Evolutionary conservation across 179 eudicot species (phyloP).

Genomic region (Amaranthus tricolor): DNA sequence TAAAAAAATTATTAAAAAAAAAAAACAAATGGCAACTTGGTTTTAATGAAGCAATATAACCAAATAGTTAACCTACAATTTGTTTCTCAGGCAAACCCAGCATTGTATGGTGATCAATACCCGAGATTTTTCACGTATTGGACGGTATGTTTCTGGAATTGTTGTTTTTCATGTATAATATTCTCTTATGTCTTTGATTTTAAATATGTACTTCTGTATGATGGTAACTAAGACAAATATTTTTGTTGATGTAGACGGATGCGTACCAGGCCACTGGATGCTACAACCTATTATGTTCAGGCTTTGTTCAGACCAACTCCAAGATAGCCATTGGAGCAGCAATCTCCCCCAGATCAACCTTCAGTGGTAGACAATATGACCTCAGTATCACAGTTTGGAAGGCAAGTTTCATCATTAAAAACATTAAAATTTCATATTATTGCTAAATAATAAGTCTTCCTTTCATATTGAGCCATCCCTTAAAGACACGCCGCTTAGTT

Average conservation of each 20-base stretch:
- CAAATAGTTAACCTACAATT: constrained; percentile 5
- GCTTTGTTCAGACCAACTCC: constrained; percentile 82
- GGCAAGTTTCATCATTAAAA: constrained; percentile 37
- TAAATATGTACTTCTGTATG: neutral
- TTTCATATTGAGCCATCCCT: neutral
- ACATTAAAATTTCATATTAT: neutral
- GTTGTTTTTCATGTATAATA: neutral
- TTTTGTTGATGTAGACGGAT: constrained; percentile 48
- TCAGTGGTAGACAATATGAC: constrained; percentile 62
- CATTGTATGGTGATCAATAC: constrained; percentile 72
- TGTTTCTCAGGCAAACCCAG: constrained; percentile 76
- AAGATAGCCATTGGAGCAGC: constrained; percentile 91
- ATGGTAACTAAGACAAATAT: neutral
- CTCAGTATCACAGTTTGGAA: constrained; percentile 86
- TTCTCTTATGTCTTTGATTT: neutral
- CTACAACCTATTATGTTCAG: constrained; percentile 91
- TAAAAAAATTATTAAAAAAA: neutral
- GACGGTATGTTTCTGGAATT: constrained; percentile 56
- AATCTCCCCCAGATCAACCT: constrained; percentile 76
- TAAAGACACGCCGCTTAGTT: too few species aligned
- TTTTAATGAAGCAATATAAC: neutral
- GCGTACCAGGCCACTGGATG: constrained; percentile 96
- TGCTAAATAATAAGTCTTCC: neutral
- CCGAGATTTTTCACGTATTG: constrained; percentile 95
- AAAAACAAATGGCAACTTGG: neutral